These are phyloP conservation scores for Oxalis stricta DNA, from an alignment of 441 rosid genomes.

Conservation along the genomic window DNA sequence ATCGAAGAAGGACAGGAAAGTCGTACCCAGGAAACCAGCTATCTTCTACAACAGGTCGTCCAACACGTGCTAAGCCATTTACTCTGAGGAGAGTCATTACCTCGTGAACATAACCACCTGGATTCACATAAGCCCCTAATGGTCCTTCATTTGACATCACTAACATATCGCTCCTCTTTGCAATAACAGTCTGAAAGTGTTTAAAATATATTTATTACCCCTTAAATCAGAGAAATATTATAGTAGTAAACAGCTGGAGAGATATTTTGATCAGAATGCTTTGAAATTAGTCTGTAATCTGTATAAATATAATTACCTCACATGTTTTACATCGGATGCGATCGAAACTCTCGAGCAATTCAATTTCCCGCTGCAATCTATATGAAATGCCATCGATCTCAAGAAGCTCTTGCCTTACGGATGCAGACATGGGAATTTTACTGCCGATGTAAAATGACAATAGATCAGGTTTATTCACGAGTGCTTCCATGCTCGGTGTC, in stretches of 20 bases:
- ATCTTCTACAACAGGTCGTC: conserved; percentile 35
- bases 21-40: conserved; percentile 98
- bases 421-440: conserved; percentile 80
- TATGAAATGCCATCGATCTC: conserved; percentile 83
- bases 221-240: too few species aligned
- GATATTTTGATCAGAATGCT: neutral
- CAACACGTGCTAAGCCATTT: conserved; percentile 46
- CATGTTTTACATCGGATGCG: conserved; percentile 69
- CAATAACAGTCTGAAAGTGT: conserved; percentile 46
- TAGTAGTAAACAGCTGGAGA: too few species aligned
- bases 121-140: conserved; percentile 82
- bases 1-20: neutral
- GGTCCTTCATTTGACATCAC: conserved; percentile 97
- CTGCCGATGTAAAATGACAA: conserved; percentile 81
- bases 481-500: conserved; percentile 49
- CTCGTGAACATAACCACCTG: conserved; percentile 63
- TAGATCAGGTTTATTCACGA: conserved; percentile 64
- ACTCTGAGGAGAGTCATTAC: conserved; percentile 59
- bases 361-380: conserved; percentile 73
- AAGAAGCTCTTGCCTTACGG: conserved; percentile 84
- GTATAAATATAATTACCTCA: too few species aligned
- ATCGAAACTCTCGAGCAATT: conserved; percentile 60
- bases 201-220: too few species aligned
- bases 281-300: conserved; percentile 2
- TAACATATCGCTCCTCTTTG: conserved; percentile 85